Evolutionary conservation across 208 protist genomes (phyloP).

Genomic region (Herpetomonas samuelpessoai): DNA sequence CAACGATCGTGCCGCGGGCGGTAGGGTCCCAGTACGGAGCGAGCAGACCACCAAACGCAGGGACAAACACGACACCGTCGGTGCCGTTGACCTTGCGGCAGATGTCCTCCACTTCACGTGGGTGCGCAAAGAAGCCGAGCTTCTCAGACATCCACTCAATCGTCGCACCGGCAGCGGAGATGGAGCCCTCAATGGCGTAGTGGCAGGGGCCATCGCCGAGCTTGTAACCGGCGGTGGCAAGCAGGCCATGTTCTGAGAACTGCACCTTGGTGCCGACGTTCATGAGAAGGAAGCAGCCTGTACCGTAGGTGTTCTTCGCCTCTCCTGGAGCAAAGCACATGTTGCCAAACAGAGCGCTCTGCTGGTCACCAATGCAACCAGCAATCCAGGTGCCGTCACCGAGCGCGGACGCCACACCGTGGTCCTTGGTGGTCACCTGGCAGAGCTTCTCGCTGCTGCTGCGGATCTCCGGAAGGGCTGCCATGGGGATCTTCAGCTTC

Average conservation of each 20-base stretch:
- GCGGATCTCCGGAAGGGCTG: conserved; percentile 91
- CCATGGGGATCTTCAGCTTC: conserved; percentile 79
- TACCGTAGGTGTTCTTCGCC: conserved; percentile 98
- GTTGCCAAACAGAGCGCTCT: conserved; percentile 96
- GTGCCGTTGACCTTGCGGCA: conserved; percentile 47
- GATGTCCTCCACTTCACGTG: conserved; percentile 64
- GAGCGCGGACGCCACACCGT: conserved; percentile 28
- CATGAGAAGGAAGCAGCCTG: conserved; percentile 98
- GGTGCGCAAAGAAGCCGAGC: conserved; percentile 75
- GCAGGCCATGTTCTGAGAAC: conserved; percentile 90
- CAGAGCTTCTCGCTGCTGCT: conserved; percentile 74
- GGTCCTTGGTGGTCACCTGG: conserved; percentile 33
- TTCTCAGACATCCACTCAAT: conserved; percentile 96
- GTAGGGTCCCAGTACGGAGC: conserved; percentile 96
- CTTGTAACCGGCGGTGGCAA: conserved; percentile 96
- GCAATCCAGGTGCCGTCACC: conserved; percentile 49
- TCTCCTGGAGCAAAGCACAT: conserved; percentile 90
- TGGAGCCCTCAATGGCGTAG: conserved; percentile 91
- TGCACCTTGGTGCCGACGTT: conserved; percentile 92
- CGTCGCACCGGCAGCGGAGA: conserved; percentile 90
- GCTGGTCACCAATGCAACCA: conserved; percentile 97
- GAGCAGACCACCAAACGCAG: conserved; percentile 97
- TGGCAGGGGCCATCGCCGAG: conserved; percentile 54
- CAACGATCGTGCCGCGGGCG: conserved; percentile 93
- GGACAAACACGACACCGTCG: conserved; percentile 96